phyloP scores from a whole-genome alignment of 352 stramenopile genomes.

The Globisporangium mamillatum region DNA sequence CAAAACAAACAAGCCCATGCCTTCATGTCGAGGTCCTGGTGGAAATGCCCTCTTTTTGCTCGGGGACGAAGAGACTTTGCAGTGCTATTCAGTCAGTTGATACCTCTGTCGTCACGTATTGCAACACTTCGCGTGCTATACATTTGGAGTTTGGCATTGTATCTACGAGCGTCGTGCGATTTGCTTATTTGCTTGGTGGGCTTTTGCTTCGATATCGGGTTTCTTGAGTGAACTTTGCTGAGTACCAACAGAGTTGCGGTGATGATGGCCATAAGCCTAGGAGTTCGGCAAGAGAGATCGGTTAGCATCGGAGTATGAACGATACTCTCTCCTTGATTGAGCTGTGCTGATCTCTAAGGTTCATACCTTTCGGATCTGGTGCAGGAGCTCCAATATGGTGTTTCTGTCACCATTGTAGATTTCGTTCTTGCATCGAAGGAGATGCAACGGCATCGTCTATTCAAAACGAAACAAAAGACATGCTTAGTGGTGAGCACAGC shows the following conservation, averaged over 20 bases:
- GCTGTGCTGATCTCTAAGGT: too few relatives aligned
- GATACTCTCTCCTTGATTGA: too few relatives aligned
- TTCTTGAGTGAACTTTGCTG: neutral
- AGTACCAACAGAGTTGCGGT: neutral
- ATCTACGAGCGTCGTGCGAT: too few relatives aligned
- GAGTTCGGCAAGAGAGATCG: neutral
- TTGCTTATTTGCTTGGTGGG: neutral
- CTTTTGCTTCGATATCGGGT: neutral
- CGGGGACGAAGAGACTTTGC: too few relatives aligned
- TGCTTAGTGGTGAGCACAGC: neutral
- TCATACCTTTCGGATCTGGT: constrained; percentile 44
- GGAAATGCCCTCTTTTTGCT: too few relatives aligned
- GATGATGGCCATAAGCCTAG: constrained; percentile 11
- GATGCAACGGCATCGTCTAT: constrained; percentile 48
- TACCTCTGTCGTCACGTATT: neutral
- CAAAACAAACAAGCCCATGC: neutral
- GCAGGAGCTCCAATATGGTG: constrained; percentile 39
- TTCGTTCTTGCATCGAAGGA: constrained; percentile 38
- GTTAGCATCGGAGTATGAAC: too few relatives aligned
- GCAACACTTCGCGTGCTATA: neutral
- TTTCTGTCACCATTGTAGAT: constrained; percentile 34
- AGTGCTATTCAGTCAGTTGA: too few relatives aligned
- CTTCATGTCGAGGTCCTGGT: too few relatives aligned
- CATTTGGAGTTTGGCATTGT: neutral
- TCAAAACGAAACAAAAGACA: neutral